Percentiles rank a stretch among this genome's conserved stretches.
phyloP scores from a whole-genome alignment of 768 basidiomycete genomes.

The Solioccasus polychromus region DNA sequence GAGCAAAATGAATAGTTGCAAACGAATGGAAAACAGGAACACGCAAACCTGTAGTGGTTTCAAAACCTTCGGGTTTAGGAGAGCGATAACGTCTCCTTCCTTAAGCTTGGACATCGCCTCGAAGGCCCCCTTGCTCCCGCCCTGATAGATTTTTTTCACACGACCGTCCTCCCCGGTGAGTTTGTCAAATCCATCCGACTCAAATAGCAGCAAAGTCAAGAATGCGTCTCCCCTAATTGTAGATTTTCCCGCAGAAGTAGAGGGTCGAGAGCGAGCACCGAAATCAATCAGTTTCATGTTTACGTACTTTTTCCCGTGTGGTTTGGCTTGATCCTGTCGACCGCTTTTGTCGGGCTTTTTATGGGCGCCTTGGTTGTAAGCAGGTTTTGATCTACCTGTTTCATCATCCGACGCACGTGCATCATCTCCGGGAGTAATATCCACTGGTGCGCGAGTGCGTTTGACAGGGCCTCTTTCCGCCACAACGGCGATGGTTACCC shows the following conservation, averaged over 20 bases:
- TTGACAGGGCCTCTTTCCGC: constrained; percentile 84
- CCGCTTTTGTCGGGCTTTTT: constrained; percentile 18
- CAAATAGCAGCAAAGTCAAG: constrained; percentile 82
- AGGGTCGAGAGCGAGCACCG: constrained; percentile 56
- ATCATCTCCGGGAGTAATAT: constrained; percentile 43
- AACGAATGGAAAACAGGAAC: neutral
- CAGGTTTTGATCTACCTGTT: constrained; percentile 6
- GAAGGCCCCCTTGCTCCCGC: constrained; percentile 91
- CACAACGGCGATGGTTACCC: constrained; percentile 94
- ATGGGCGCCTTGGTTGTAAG: neutral
- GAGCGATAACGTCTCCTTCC: constrained; percentile 86
- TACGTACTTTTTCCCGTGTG: constrained; percentile 75
- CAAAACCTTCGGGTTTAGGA: constrained; percentile 84
- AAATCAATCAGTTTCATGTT: constrained; percentile 84
- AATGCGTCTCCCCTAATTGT: constrained; percentile 79
- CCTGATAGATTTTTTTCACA: constrained; percentile 68
- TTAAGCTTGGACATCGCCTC: constrained; percentile 82
- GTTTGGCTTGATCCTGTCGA: constrained; percentile 30
- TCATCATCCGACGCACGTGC: constrained; percentile 37
- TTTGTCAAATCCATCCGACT: constrained; percentile 71
- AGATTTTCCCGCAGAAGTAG: constrained; percentile 53
- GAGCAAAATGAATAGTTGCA: neutral
- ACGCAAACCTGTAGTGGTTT: constrained; percentile 77
- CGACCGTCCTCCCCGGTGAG: constrained; percentile 49
- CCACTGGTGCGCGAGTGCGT: constrained; percentile 65